Evolutionary conservation across 345 rosid genomes (phyloP).

Genomic region (Viola odorata): DNA sequence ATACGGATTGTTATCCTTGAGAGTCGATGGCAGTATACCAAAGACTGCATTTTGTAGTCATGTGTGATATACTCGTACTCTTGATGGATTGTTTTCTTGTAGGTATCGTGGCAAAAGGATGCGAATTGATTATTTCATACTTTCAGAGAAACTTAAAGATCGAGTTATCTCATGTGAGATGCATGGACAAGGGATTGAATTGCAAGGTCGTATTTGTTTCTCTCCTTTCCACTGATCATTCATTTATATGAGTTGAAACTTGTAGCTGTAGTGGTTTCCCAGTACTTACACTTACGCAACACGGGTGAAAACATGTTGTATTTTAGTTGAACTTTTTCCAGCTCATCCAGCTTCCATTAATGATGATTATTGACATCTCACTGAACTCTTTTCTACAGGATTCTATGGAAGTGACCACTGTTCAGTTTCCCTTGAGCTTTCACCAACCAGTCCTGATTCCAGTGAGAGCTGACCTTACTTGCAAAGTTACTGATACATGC

Average conservation of each 20-base stretch:
- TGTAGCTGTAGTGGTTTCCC: neutral
- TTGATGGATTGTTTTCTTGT: slow-evolving; percentile 11
- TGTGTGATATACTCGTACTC: neutral
- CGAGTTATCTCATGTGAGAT: slow-evolving; percentile 63
- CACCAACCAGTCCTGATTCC: slow-evolving; percentile 29
- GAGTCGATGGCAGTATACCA: neutral
- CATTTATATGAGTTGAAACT: neutral
- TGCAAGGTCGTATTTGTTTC: slow-evolving; percentile 47
- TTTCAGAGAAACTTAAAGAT: slow-evolving; percentile 61
- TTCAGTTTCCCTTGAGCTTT: slow-evolving; percentile 78
- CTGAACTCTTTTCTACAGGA: slow-evolving; percentile 35
- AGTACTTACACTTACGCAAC: too few relatives aligned
- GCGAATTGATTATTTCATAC: slow-evolving; percentile 85
- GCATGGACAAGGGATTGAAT: slow-evolving; percentile 76
- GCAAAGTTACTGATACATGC: too few relatives aligned
- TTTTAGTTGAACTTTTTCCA: too few relatives aligned
- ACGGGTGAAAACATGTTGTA: too few relatives aligned
- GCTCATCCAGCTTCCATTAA: too few relatives aligned
- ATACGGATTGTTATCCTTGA: neutral
- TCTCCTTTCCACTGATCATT: neutral
- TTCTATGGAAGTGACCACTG: slow-evolving; percentile 92
- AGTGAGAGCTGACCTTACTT: slow-evolving; percentile 19
- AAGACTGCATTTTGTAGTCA: neutral
- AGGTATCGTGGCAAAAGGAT: slow-evolving; percentile 92
- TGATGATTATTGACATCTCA: too few relatives aligned